A percentile compares a stretch with the other conserved stretches of the same genome.
Evolutionary conservation across 768 basidiomycete genomes (phyloP).

Genomic region (Leccinum rimulosum): DNA sequence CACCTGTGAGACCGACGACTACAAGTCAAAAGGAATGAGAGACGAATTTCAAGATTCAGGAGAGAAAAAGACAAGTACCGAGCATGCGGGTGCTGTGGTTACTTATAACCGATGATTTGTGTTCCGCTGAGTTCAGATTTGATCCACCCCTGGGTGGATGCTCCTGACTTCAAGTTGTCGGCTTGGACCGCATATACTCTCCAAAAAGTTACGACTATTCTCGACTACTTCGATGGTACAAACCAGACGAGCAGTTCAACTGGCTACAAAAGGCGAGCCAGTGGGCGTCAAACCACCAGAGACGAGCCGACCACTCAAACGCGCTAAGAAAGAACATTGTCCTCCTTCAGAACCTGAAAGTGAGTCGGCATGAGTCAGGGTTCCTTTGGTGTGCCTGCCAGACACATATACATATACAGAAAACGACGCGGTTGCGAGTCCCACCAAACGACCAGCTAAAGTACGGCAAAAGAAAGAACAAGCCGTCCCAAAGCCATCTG

Average conservation of each 20-base stretch:
- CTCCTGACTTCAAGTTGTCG: neutral
- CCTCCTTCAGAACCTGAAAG: neutral
- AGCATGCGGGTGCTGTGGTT: constrained; percentile 8
- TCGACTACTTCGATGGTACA: constrained; percentile 18
- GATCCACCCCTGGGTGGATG: neutral
- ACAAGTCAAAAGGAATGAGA: neutral
- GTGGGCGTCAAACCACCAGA: neutral
- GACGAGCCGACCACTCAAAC: constrained; percentile 16
- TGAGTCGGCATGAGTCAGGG: constrained; percentile 8
- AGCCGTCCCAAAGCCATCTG: constrained; percentile 20
- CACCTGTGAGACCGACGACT: constrained; percentile 96
- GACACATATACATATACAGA: neutral
- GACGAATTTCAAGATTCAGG: neutral
- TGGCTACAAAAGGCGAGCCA: neutral
- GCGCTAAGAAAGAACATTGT: constrained; percentile 3
- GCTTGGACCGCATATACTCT: neutral
- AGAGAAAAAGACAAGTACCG: constrained; percentile 8
- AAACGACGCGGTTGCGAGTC: neutral
- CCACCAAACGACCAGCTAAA: constrained; percentile 6
- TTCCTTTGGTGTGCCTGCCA: neutral
- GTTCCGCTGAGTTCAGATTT: too few species aligned
- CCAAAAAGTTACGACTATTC: neutral
- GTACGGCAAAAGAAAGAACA: constrained; percentile 10
- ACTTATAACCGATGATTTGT: neutral
- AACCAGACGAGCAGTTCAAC: constrained; percentile 20